Base-by-base conservation (phyloP, 768 basidiomycete genomes). In the Lentinula lateritia region DNA sequence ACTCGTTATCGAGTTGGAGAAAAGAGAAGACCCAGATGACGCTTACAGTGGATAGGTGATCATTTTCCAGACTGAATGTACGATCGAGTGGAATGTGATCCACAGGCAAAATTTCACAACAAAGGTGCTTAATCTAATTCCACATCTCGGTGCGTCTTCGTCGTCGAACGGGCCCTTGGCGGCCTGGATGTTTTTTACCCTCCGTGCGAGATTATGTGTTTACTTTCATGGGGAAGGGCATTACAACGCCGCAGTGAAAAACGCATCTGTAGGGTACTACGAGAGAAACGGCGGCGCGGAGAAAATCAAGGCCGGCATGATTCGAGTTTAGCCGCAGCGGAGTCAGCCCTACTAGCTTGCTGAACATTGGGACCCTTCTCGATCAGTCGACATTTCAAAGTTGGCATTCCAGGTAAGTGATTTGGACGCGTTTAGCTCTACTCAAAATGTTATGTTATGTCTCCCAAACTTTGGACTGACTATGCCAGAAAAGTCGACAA, bases 71-170 rank as follows among this genome's bases (percentile, higher is more conserved):
- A 15, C 12, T 13, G 80, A 42, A 81, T 81, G 5, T 86, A 82
- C 68, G 80, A 23, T 18, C 15, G 10, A 38, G 10, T 39, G 23
- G 34, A 60, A 18, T 60, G 41, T 60, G 41, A 41, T 52, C 43
- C 20, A 23, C 28, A 60, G 59, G 77, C 63, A 70, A 78, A 55
- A 78, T 97, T 50, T 90, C 95, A 1, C 96, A 96, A 91, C 71
- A 92, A 95, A 73, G 95, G 95, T 28, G 82, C 91, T 7, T 7
- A 96, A 94, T 70, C 86, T 98, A 66, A 76, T 98, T 15, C 81
- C 95, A 16, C 81, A 92, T 70, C 80, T 98, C 20, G 95, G 90
- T 90, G 59, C 60, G 80, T 66, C 32, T 6, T 56, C 8, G 23
- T 9, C 34, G n/a, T 41, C n/a, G 52, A 12, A 16, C 16, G 39